Base-by-base conservation (phyloP, 495 filamentous ascomycete genomes). In the Haplographium delicatum region DNA sequence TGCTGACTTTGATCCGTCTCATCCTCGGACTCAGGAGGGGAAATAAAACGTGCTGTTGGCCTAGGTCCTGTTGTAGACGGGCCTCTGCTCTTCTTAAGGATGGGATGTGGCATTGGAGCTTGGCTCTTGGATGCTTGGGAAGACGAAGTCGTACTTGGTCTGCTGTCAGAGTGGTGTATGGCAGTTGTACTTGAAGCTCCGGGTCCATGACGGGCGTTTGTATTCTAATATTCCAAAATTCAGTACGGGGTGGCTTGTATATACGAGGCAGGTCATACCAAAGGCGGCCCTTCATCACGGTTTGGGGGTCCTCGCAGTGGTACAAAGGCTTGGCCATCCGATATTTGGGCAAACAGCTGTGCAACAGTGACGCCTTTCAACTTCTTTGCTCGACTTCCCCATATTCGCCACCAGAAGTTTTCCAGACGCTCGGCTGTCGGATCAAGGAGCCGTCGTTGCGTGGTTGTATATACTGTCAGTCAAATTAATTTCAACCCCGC, bases 341-440 rank as follows among this genome's bases (percentile, higher is more conserved):
- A 74, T 34, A 79, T 72, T 30, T 73, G 65, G 49, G 65, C 58
- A 40, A 73, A 79, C 13, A 78, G 61, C 25, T 62, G 63, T 10
- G 75, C 72, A 42, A 79, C 66, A 13, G 63, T 61, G 18, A 56
- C 65, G 7, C 70, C 74, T 5, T 69, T 67, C 35, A 77, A 62
- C 45, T 67, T 57, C 16, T 71, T 68, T 19, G 64, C 64, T 35
- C 72, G 61, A 50, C 75, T 77, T 13, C 75, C 75, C 62, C 74
- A 75, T 43, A 79, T 72, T 44, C 75, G 74, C 68, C 74, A 76
- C 75, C 75, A 79, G 39, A 74, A 77, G 47, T 78, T 74, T 58
- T 79, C 73, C 31, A 77, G 60, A 20, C 75, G 73, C 31, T 68
- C 67, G 1, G 74, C 73, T 11, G 70, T 77, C 27, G 75, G 75